Evolutionary conservation across 2,329 filamentous ascomycete species (phyloP), one percentile per base, ranked within the genome.

Genomic region (Trichophyton benhamiae): DNA sequence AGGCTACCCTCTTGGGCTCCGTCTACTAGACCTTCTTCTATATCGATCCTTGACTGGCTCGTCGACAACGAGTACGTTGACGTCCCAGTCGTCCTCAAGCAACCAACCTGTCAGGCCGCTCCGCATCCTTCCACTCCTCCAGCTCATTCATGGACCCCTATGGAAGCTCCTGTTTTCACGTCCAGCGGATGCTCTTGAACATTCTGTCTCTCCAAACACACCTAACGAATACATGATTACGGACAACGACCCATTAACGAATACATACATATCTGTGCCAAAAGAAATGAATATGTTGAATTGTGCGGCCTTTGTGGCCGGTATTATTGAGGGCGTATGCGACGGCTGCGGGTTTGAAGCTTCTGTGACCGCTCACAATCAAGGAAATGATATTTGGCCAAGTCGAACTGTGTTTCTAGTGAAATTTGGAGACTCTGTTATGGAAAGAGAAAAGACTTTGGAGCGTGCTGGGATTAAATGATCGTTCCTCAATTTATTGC

Each of bases 171-270:
- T 99, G 57, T 99, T 99, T 75, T 86, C 84, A 42, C 87, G 92
- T 1, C 87, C 91, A 61, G 94, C 94, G 30, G 92, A 97, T 76
- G 88, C 90, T 17, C 85, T 99, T 62, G 94, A 99, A 77, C 91
- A 94, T 76, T 89, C 86, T 63, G 85, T 85, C 60, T 87, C 89
- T 69, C 86, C 88, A 7, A 83, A 86, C 60, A 92, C 91, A 59
- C 87, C 89, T 7, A 90, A 94, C 68, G 92, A 97, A 78, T 99
- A 97, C 80, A 97, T 99, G 92, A 94, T 99, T 69, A 89, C 91
- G 69, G 94, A 99, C 77, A 97, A 99, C 76, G 94, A 97, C 73
- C 94, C 94, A 22, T 81, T 97, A 58, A 92, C 97, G 44, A 97
- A 96, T 75, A 87, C 87, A 65, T 97, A 94, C 77, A 88, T 99